Percentiles rank a stretch among this genome's conserved stretches.
phyloP scores from a whole-genome alignment of 2,329 filamentous ascomycete genomes.

The Coleophoma cylindrospora region DNA sequence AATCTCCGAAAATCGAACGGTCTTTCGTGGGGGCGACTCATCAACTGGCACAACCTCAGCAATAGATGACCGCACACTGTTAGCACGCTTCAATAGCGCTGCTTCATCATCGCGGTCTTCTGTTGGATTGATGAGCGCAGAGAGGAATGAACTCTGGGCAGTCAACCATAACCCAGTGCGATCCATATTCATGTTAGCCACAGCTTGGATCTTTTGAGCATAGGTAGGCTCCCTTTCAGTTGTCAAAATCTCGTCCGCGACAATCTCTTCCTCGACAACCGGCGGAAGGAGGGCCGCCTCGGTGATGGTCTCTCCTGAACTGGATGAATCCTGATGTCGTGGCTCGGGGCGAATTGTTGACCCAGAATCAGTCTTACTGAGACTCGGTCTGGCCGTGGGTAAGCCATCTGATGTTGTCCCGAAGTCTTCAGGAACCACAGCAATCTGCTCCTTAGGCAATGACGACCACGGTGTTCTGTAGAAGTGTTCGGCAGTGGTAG shows the following conservation, averaged over 20 bases:
- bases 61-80: conserved; percentile 9
- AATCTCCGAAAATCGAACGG: conserved; percentile 65
- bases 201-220: conserved; percentile 64
- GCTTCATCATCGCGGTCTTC: conserved; percentile 30
- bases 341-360: conserved; percentile 13
- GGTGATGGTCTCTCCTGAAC: conserved; percentile 32
- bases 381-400: conserved; percentile 57
- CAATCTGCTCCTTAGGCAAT: conserved; percentile 59
- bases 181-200: conserved; percentile 70
- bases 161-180: conserved; percentile 83
- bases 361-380: conserved; percentile 34
- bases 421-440: conserved; percentile 46
- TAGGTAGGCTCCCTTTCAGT: conserved; percentile 71
- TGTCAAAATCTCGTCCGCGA: conserved; percentile 58
- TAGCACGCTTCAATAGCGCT: conserved; percentile 24
- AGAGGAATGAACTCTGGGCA: conserved; percentile 74
- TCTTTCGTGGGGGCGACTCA: conserved; percentile 54
- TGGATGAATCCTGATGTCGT: conserved; percentile 23
- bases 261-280: conserved; percentile 40
- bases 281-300: conserved; percentile 24
- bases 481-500: conserved; percentile 87
- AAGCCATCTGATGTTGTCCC: conserved; percentile 51
- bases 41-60: conserved; percentile 18
- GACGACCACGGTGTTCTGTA: conserved; percentile 76
- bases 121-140: conserved; percentile 57